Base-by-base conservation (phyloP, 192 early-diverging fungal species). In the Podila horticola region DNA sequence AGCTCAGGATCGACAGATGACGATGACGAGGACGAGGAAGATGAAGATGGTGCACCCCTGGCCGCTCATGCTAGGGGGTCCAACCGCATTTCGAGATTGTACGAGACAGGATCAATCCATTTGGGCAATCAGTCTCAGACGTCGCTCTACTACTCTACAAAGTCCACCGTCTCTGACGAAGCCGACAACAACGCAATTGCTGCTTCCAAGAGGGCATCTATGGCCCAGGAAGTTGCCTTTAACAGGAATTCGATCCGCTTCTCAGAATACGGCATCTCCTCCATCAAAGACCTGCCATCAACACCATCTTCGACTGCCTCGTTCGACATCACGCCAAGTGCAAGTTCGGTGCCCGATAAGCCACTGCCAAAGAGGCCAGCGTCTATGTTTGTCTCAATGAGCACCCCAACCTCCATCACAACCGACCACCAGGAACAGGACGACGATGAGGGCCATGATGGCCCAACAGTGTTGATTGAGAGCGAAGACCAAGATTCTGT, bases 111-210 rank as follows among this genome's bases (percentile, higher is more conserved):
- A 19, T 72, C 70, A 3, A 64, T 72, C 0, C 70, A 72, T 5
- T 48, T 63, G 22, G 52, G 52, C n/a, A 57, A 55, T 48, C 70
- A 72, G 15, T 72, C 70, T 5, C 70, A 72, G 24, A 72, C 70
- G 0, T 70, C 68, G 2, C 48, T 70, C 15, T 70, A 70, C 41
- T 70, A 50, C 60, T 70, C 68, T 8, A 62, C 68, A 26, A 60
- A 62, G 34, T 70, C 68, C 1, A 61, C 19, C 11, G 34, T 70
- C 30, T 62, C 68, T 2, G 68, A 60, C 7, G 68, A 70, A 13
- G 30, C 34, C 13, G 68, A 48, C 29, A 57, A 67, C 17, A 55
- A 55, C 24, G 52, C 52, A 5, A 55, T 55, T 17, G 52, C 52
- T 9, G 52, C 9, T 10, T 55, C 52, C 22, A 55, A 55, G 24